Evolutionary conservation across 257 asterid species (phyloP).

Genomic region (Solanum sparsipilum): DNA sequence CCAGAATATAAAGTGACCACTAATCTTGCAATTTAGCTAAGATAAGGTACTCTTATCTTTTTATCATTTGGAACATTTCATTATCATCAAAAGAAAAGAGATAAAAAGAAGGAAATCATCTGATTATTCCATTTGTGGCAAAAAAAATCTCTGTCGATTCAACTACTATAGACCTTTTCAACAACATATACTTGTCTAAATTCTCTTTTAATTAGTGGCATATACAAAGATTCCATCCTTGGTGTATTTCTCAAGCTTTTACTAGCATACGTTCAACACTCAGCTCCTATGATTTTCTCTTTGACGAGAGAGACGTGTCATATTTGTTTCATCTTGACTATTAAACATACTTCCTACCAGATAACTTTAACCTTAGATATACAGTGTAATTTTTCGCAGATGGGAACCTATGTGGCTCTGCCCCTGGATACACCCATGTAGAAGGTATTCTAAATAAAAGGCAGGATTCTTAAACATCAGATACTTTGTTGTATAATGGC

Average conservation of each 20-base stretch:
- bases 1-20: background rate
- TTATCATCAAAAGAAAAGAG: background rate
- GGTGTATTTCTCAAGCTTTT: background rate
- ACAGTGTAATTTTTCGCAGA: background rate
- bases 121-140: background rate
- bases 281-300: background rate
- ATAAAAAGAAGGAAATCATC: background rate
- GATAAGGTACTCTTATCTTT: background rate
- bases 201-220: background rate
- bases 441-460: slow-evolving; percentile 11
- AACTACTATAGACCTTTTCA: background rate
- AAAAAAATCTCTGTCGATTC: background rate
- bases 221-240: background rate
- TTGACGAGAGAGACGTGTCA: background rate
- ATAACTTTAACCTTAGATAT: background rate
- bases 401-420: background rate
- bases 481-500: background rate
- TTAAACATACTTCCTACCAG: background rate
- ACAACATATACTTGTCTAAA: background rate
- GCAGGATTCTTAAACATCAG: slow-evolving; percentile 17
- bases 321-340: background rate
- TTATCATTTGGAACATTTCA: slow-evolving; percentile 1
- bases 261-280: background rate
- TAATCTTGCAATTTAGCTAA: background rate
- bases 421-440: background rate